These are phyloP conservation scores for Gossypium rotundifolium DNA, from an alignment of 345 rosid species.

Conservation along the genomic window DNA sequence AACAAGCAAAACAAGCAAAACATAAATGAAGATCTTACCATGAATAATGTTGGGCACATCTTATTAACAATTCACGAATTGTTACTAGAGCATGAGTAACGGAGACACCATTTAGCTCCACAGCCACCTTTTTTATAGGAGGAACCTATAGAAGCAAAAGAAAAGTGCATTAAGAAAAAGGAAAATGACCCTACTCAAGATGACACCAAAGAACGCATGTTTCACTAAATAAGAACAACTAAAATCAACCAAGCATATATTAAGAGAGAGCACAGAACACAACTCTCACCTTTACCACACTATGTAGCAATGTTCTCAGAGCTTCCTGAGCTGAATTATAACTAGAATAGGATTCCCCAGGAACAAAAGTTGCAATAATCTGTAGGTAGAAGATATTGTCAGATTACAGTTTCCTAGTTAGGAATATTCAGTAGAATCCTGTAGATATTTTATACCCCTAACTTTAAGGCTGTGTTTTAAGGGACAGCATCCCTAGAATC, in stretches of 20 bases:
- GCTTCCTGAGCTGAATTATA: constrained; percentile 89
- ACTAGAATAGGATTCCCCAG: constrained; percentile 79
- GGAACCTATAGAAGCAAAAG: constrained; percentile 60
- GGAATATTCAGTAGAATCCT: too few relatives aligned
- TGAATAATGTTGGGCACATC: constrained; percentile 87
- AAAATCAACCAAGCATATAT: constrained; percentile 14
- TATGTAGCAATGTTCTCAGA: constrained; percentile 78
- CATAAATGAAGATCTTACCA: constrained; percentile 43
- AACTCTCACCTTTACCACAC: constrained; percentile 73
- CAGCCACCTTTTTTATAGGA: constrained; percentile 68
- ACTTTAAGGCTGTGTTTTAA: too few relatives aligned
- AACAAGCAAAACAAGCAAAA: constrained; percentile 13
- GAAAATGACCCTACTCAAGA: constrained; percentile 13
- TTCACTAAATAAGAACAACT: background rate
- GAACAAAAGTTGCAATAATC: constrained; percentile 80
- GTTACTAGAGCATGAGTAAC: constrained; percentile 92
- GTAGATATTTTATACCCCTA: too few relatives aligned
- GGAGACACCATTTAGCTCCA: constrained; percentile 88
- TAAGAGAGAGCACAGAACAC: constrained; percentile 5
- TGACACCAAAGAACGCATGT: constrained; percentile 2
- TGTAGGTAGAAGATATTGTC: constrained; percentile 30
- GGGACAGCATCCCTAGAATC: too few relatives aligned
- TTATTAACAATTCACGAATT: constrained; percentile 56
- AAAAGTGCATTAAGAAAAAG: constrained; percentile 4
- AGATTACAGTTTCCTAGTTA: too few relatives aligned